A percentile compares a stretch with the other conserved stretches of the same genome.
These are phyloP conservation scores for Raddia guianensis DNA, from an alignment of 176 grass and related monocot species.

Conservation along the genomic window DNA sequence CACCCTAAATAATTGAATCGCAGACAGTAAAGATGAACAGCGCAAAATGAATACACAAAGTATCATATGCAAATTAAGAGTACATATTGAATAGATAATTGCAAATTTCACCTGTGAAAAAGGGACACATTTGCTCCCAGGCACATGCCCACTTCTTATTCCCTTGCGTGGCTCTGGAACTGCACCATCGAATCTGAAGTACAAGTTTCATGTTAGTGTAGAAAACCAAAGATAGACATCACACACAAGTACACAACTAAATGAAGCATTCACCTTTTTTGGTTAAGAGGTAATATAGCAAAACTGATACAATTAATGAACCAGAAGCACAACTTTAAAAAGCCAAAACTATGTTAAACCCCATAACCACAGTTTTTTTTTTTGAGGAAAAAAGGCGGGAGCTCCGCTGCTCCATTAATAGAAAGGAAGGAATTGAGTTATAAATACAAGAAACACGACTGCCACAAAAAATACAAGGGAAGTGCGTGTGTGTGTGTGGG, in stretches of 20 bases:
- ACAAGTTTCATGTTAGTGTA: constrained; percentile 43
- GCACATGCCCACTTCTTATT: constrained; percentile 86
- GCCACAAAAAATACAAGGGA: too few relatives aligned
- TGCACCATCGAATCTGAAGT: constrained; percentile 80
- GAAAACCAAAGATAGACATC: constrained; percentile 17
- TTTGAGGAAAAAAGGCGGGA: too few relatives aligned
- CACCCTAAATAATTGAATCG: not conserved
- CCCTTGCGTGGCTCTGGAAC: constrained; percentile 94
- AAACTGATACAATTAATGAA: not conserved
- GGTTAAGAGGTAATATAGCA: not conserved
- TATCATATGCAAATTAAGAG: constrained; percentile 7
- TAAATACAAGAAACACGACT: too few relatives aligned
- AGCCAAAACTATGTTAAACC: not conserved
- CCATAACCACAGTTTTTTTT: not conserved
- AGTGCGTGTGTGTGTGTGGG: too few relatives aligned
- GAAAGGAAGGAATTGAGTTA: too few relatives aligned
- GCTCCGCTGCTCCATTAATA: too few relatives aligned
- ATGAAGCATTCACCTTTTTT: constrained; percentile 17
- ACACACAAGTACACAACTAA: not conserved
- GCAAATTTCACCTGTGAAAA: constrained; percentile 66
- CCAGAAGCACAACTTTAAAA: constrained; percentile 1
- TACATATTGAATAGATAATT: constrained; percentile 21
- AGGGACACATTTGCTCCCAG: constrained; percentile 94
- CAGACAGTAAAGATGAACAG: not conserved
- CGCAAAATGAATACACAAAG: constrained; percentile 1